phyloP scores from a whole-genome alignment of 805 yeast species.

The Ogataea methylovora region DNA sequence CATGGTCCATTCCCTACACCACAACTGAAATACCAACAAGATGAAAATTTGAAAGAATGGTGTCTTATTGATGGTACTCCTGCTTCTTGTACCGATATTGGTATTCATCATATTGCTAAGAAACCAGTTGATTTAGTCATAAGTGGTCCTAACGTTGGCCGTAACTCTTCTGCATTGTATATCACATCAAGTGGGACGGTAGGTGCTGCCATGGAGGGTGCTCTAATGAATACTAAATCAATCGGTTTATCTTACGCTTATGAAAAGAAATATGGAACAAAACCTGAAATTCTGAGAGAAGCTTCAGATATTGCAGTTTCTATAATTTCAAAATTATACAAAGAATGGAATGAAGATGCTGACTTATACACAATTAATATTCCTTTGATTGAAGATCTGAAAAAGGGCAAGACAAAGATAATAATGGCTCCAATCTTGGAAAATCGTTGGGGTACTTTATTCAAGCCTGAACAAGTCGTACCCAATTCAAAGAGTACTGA shows the following conservation, averaged over 20 bases:
- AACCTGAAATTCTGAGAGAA: constrained; percentile 40
- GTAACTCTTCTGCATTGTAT: constrained; percentile 84
- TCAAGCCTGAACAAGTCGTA: constrained; percentile 1
- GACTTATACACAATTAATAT: constrained; percentile 82
- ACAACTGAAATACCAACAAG: constrained; percentile 29
- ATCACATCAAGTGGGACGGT: constrained; percentile 90
- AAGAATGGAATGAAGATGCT: constrained; percentile 47
- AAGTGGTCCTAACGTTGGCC: constrained; percentile 94
- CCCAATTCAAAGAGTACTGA: constrained; percentile 3
- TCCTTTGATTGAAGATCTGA: constrained; percentile 56
- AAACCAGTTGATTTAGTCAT: constrained; percentile 77
- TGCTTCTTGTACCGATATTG: constrained; percentile 91
- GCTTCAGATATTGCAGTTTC: constrained; percentile 67
- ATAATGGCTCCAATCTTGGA: constrained; percentile 72
- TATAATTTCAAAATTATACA: constrained; percentile 50
- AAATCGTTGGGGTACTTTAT: constrained; percentile 59
- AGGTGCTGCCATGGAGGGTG: constrained; percentile 96
- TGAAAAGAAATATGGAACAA: constrained; percentile 39
- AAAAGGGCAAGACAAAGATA: constrained; percentile 50
- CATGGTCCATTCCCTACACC: constrained; percentile 63
- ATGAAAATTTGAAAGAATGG: constrained; percentile 65
- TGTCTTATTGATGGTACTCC: constrained; percentile 87
- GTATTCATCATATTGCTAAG: constrained; percentile 60
- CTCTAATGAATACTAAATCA: constrained; percentile 59
- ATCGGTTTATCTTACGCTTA: constrained; percentile 88